Base-by-base conservation (phyloP, 306 rosid genomes). In the Adenanthera pavonina region DNA sequence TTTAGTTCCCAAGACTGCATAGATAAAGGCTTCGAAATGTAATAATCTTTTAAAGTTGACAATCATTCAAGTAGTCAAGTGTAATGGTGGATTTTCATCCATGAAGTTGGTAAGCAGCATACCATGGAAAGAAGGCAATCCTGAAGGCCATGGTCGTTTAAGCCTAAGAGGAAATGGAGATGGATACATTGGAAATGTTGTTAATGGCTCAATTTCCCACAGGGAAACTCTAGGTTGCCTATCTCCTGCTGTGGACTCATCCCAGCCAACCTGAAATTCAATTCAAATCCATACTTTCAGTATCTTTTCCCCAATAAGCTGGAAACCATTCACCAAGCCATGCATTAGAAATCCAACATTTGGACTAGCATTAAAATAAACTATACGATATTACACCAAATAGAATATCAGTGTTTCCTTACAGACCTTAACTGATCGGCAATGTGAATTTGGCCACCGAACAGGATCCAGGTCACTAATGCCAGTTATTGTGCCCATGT, bases 361-460 rank as follows among this genome's bases (percentile, higher is more conserved):
- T 11, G 79, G 59, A 68, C 17, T 1, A 68, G 69, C 56, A 12
- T 70, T 62, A 49, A 68, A 76, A 20, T 33, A 48, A 71, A 86
- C 43, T 47, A 69, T 19, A 44, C 3, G 7, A 13, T 30, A 49
- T 3, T n/a, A 13, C n/a, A 47, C 15, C 66, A n/a, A 74, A 59
- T 25, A 40, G 41, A 19, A 68, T 10, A n/a, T 68, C 12, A 43
- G 38, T 13, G 57, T 46, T 70, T 30, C 1, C 12, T 46, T 20
- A 84, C 94, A 66, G 75, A 95, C 99, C 98, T 95, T 95, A 46
- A 95, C 99, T 0, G 99, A 95, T 83, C 98, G 98, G 98, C 99
- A 95, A 77, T 92, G 97, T 43, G 99, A 95, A 86, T 89, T 93
- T 0, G 87, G 80, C 99, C 99, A 95, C 66, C 93, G 90, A 62